A percentile compares a stretch with the other conserved stretches of the same genome.
Conservation (phyloP, 805 yeast genomes). For the Barnettozyma salicaria region DNA sequence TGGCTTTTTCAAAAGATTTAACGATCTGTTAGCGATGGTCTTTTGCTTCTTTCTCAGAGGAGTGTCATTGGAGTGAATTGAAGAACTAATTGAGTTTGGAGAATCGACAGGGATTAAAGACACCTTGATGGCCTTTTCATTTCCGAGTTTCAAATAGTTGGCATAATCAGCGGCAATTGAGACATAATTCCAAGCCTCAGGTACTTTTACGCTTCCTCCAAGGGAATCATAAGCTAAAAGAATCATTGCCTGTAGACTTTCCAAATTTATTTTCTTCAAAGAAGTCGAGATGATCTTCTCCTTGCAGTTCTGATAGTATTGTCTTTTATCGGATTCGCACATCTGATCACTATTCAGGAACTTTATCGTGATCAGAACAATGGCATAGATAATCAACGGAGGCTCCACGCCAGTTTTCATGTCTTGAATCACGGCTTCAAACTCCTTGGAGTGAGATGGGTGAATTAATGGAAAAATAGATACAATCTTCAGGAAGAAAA, state of each 20-base stretch:
- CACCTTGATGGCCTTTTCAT: constrained; percentile 12
- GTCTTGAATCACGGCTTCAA: constrained; percentile 6
- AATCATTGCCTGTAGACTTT: constrained; percentile 20
- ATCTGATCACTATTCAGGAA: constrained; percentile 19
- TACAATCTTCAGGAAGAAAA: constrained; percentile 17
- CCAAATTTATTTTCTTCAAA: constrained; percentile 19
- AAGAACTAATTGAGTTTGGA: constrained; percentile 14
- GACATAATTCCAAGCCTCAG: constrained; percentile 25
- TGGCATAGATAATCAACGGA: constrained; percentile 16
- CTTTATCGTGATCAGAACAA: constrained; percentile 19
- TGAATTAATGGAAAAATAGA: constrained; percentile 22
- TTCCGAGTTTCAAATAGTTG: constrained; percentile 19
- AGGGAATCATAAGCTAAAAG: constrained; percentile 22
- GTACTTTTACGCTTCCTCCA: constrained; percentile 22
- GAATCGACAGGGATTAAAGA: constrained; percentile 15
- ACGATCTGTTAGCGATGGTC: constrained; percentile 16
- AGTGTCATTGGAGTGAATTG: constrained; percentile 14
- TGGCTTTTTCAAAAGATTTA: constrained; percentile 17
- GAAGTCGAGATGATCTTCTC: constrained; percentile 19
- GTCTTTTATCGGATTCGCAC: constrained; percentile 9
- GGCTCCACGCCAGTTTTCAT: constrained; percentile 15
- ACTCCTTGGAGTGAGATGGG: constrained; percentile 14
- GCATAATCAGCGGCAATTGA: constrained; percentile 25
- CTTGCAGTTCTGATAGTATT: constrained; percentile 15
- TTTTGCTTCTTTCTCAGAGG: constrained; percentile 16